A percentile compares a stretch with the other conserved stretches of the same genome.
phyloP scores from a whole-genome alignment of 495 filamentous ascomycete species.

The Mytilinidion resinicola region DNA sequence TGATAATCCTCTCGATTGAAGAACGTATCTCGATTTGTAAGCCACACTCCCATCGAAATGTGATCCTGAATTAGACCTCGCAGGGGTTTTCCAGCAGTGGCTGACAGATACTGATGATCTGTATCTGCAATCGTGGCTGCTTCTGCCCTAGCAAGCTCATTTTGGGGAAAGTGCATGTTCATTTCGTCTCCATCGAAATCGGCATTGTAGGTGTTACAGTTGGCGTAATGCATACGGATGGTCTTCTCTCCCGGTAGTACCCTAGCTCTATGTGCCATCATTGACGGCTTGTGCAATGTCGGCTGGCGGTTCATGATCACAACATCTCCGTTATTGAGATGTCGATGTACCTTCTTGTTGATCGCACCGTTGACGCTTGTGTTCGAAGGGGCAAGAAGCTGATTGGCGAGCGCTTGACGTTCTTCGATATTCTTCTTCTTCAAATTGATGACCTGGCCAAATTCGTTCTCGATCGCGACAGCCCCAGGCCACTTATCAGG shows the following conservation, averaged over 20 bases:
- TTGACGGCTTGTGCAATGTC: conserved; percentile 99
- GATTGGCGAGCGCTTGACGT: conserved; percentile 77
- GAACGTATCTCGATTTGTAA: conserved; percentile 90
- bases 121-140: conserved; percentile 89
- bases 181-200: conserved; percentile 99
- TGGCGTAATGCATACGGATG: conserved; percentile 99
- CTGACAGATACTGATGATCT: conserved; percentile 93
- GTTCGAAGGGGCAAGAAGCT: conserved; percentile 81
- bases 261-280: conserved; percentile 94
- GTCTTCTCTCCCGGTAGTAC: conserved; percentile 92
- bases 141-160: conserved; percentile 87
- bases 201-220: conserved; percentile 99
- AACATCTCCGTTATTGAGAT: conserved; percentile 92
- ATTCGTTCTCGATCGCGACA: conserved; percentile 89
- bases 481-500: conserved; percentile 92
- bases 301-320: conserved; percentile 99
- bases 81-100: conserved; percentile 87
- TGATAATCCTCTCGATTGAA: conserved; percentile 86
- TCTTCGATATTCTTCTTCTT: conserved; percentile 80
- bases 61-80: conserved; percentile 99
- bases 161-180: conserved; percentile 99
- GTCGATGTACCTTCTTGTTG: conserved; percentile 95
- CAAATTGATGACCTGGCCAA: conserved; percentile 83
- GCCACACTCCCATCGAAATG: conserved; percentile 84
- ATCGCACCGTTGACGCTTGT: conserved; percentile 65